Conservation (phyloP, 768 basidiomycete species). For the button mushroom (Agaricus bisporus) region DNA sequence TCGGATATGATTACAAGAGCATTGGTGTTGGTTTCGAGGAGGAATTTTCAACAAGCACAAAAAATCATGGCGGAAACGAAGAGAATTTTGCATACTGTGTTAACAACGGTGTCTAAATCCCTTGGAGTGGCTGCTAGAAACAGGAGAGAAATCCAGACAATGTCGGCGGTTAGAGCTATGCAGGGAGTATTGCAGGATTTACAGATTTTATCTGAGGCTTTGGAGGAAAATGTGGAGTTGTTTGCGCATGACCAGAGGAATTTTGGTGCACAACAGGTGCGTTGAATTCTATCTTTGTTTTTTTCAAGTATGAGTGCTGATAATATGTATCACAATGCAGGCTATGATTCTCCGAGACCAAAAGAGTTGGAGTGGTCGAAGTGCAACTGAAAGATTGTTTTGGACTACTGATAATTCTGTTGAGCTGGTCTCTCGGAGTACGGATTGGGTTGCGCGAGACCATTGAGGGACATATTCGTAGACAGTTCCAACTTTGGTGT, state of each 20-base stretch:
- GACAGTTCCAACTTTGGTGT: not conserved
- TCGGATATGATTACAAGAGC: conserved; percentile 97
- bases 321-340: conserved; percentile 29
- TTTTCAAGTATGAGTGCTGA: not conserved
- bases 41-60: conserved; percentile 87
- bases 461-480: conserved; percentile 16
- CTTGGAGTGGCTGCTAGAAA: conserved; percentile 49
- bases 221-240: conserved; percentile 85
- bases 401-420: conserved; percentile 91
- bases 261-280: conserved; percentile 95
- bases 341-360: conserved; percentile 96
- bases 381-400: conserved; percentile 87
- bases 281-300: not conserved
- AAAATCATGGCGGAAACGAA: conserved; percentile 89
- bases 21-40: conserved; percentile 84
- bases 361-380: conserved; percentile 90
- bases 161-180: conserved; percentile 73
- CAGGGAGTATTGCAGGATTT: conserved; percentile 84
- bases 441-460: conserved; percentile 81
- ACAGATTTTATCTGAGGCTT: conserved; percentile 77
- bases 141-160: conserved; percentile 70
- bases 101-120: conserved; percentile 75
- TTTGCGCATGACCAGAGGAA: conserved; percentile 94
- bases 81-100: conserved; percentile 85
- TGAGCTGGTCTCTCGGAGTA: conserved; percentile 78